Evolutionary conservation across 139 green algal genomes (phyloP).

Genomic region (Asterochloris erici): DNA sequence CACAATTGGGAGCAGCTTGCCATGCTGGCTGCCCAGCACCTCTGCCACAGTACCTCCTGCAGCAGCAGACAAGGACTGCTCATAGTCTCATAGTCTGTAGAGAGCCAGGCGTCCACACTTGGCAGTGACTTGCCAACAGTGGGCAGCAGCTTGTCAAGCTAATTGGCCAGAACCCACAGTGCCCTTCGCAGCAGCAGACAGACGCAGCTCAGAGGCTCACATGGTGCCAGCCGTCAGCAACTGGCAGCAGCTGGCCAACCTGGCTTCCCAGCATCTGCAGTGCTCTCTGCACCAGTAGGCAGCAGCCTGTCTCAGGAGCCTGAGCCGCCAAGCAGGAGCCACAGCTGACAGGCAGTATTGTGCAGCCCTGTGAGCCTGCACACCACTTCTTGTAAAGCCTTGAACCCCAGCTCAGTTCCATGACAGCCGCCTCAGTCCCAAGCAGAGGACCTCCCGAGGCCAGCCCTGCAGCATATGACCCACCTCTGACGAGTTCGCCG

Average conservation of each 20-base stretch:
- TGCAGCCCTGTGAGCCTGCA: not conserved
- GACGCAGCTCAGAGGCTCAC: not conserved
- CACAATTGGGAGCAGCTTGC: constrained; percentile 75
- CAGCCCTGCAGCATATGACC: too few relatives aligned
- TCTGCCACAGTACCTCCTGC: constrained; percentile 32
- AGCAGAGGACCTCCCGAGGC: not conserved
- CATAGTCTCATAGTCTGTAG: not conserved
- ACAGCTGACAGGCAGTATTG: not conserved
- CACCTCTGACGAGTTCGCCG: constrained; percentile 56
- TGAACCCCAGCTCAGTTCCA: not conserved
- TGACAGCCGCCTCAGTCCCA: too few relatives aligned
- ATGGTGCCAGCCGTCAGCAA: not conserved
- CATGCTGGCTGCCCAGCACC: constrained; percentile 29
- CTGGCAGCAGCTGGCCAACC: not conserved
- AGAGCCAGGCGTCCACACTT: not conserved
- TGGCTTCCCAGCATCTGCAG: not conserved
- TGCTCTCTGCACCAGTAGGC: not conserved
- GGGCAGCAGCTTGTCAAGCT: not conserved
- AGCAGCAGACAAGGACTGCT: not conserved
- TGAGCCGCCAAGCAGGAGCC: not conserved
- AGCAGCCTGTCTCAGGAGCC: not conserved
- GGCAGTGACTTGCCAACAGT: not conserved
- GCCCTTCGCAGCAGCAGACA: not conserved
- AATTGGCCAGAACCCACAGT: not conserved
- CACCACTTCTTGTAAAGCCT: not conserved